Percentiles rank a stretch among this genome's conserved stretches.
phyloP scores from a whole-genome alignment of 2,329 filamentous ascomycete species.

The Trichoderma sp. region DNA sequence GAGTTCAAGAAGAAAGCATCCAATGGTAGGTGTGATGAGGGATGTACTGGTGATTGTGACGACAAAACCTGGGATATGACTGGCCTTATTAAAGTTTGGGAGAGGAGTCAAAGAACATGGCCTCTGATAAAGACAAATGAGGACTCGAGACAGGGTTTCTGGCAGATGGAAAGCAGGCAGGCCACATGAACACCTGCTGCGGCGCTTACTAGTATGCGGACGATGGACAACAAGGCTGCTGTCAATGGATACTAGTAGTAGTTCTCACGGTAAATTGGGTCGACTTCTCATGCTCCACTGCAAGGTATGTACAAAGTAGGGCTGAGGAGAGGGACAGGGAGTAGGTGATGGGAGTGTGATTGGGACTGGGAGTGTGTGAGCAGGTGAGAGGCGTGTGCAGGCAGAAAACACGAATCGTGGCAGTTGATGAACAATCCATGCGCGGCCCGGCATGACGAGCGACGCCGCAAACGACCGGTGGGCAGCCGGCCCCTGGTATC shows the following conservation, averaged over 20 bases:
- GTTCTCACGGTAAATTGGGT: conserved; percentile 4
- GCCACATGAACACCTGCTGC: conserved; percentile 13
- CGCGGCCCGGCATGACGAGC: not conserved
- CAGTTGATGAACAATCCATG: not conserved
- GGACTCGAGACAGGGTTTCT: conserved; percentile 2
- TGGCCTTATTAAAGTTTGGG: conserved; percentile 2
- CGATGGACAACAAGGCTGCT: not conserved
- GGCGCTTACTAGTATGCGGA: conserved; percentile 10
- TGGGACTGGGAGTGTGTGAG: not conserved
- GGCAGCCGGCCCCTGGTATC: conserved; percentile 4
- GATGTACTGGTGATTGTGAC: not conserved
- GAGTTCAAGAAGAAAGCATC: not conserved
- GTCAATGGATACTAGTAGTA: conserved; percentile 3
- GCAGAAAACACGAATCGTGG: not conserved
- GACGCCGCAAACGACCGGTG: not conserved
- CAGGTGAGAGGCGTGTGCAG: not conserved
- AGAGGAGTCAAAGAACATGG: not conserved
- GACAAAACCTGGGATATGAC: not conserved
- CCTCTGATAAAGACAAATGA: conserved; percentile 14
- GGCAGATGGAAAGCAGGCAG: not conserved
- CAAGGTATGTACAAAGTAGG: conserved; percentile 1
- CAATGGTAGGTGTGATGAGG: conserved; percentile 2
- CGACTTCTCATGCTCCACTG: not conserved
- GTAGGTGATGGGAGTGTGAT: conserved; percentile 3
- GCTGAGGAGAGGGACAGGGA: not conserved